phyloP scores from a whole-genome alignment of 805 yeast species.

The Candida bentonensis region DNA sequence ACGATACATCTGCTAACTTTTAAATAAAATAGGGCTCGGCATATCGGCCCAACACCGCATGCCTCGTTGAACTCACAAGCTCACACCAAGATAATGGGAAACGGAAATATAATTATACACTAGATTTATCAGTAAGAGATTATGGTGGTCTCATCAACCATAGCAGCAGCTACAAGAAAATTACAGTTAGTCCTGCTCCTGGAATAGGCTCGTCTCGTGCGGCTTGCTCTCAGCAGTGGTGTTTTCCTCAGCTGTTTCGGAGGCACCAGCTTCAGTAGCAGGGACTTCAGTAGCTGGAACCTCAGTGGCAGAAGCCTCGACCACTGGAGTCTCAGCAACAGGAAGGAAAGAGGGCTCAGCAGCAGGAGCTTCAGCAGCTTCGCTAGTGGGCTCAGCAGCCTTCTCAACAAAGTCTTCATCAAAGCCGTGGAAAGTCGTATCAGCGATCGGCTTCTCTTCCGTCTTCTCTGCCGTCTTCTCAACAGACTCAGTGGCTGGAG shows the following conservation, averaged over 20 bases:
- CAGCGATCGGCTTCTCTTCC: conserved; percentile 4
- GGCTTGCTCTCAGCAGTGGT: neutral
- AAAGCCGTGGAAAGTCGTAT: conserved; percentile 4
- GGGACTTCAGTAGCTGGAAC: neutral
- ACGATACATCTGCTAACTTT: too few relatives aligned
- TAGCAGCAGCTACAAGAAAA: conserved; percentile 3
- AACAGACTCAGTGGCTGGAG: conserved; percentile 4
- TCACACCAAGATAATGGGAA: too few relatives aligned
- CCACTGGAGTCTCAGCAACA: conserved; percentile 14
- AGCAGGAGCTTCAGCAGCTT: conserved; percentile 8
- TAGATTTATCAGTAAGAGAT: neutral
- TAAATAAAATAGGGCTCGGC: too few relatives aligned
- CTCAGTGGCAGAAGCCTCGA: conserved; percentile 3
- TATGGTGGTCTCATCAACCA: neutral
- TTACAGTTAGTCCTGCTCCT: conserved; percentile 12
- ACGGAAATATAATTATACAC: conserved; percentile 1
- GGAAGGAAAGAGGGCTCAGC: conserved; percentile 7
- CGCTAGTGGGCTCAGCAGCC: conserved; percentile 5
- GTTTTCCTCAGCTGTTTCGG: conserved; percentile 1
- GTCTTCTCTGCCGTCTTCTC: conserved; percentile 4
- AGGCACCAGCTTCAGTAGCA: too few relatives aligned
- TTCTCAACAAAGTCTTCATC: conserved; percentile 3
- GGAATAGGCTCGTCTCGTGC: conserved; percentile 8
- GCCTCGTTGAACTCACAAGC: too few relatives aligned
- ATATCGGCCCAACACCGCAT: too few relatives aligned